These are phyloP conservation scores for Cryptosporidium sp. DNA, from an alignment of 169 alveolate species.

Conservation along the genomic window DNA sequence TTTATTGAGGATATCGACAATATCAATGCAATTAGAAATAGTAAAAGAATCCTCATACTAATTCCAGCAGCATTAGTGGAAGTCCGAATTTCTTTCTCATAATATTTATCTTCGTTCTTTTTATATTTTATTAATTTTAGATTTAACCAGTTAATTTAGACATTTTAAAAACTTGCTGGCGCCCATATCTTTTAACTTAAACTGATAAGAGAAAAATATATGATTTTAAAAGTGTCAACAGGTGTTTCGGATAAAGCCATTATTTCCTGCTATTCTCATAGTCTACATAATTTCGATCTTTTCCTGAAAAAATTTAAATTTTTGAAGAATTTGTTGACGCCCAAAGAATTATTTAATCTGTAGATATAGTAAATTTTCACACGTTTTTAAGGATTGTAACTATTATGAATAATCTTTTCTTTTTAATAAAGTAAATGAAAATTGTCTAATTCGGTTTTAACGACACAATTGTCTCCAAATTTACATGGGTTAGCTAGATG, in stretches of 20 bases:
- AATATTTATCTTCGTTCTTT: not conserved
- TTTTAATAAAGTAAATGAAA: too few species aligned
- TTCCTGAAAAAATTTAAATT: too few species aligned
- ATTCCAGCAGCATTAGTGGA: not conserved
- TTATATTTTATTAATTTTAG: not conserved
- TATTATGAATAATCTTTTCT: too few species aligned
- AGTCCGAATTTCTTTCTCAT: not conserved
- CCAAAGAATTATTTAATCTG: too few species aligned
- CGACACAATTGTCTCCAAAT: too few species aligned
- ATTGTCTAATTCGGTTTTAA: too few species aligned
- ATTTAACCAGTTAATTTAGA: not conserved
- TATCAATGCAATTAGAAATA: slow-evolving; percentile 8
- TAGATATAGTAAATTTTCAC: too few species aligned
- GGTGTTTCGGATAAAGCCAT: not conserved
- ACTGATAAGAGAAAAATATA: not conserved
- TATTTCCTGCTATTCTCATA: not conserved
- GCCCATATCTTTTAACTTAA: slow-evolving; percentile 12
- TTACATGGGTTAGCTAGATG: too few species aligned
- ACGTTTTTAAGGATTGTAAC: too few species aligned
- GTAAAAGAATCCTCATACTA: slow-evolving; percentile 38
- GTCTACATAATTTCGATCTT: not conserved
- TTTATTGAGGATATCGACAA: not conserved
- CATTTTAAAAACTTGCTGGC: not conserved
- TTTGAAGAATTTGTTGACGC: not conserved
- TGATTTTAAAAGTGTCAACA: not conserved